A percentile compares a stretch with the other conserved stretches of the same genome.
Evolutionary conservation across 2,329 filamentous ascomycete genomes (phyloP).

Genomic region (Rhynchosporium graminicola): DNA sequence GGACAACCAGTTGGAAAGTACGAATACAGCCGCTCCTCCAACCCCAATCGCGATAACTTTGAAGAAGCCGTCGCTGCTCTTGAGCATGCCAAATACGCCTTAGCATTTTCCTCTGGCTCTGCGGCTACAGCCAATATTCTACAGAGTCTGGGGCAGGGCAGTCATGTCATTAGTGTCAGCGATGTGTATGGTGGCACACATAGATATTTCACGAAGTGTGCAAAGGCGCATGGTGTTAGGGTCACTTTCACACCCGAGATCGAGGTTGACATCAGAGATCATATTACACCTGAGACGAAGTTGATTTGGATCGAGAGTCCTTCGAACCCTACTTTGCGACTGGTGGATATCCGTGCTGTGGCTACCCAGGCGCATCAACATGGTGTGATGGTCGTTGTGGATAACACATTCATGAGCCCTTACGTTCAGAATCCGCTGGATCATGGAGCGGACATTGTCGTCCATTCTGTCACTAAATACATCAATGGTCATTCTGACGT

Average conservation of each 20-base stretch:
- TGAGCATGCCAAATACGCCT: conserved; percentile 87
- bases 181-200: conserved; percentile 98
- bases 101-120: conserved; percentile 92
- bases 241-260: conserved; percentile 95
- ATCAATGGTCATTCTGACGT: conserved; percentile 98
- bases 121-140: conserved; percentile 92
- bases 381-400: conserved; percentile 94
- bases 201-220: conserved; percentile 98
- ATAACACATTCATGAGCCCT: conserved; percentile 97
- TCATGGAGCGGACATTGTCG: conserved; percentile 93
- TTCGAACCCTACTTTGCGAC: conserved; percentile 87
- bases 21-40: conserved; percentile 91
- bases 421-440: conserved; percentile 97
- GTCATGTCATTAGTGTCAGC: conserved; percentile 93
- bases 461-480: conserved; percentile 98
- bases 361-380: conserved; percentile 80
- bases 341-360: conserved; percentile 91
- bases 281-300: conserved; percentile 88
- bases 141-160: conserved; percentile 86
- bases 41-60: conserved; percentile 95
- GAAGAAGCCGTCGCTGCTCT: conserved; percentile 88
- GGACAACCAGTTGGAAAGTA: conserved; percentile 85
- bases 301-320: conserved; percentile 97
- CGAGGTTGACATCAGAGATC: conserved; percentile 78
- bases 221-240: conserved; percentile 87